These are phyloP conservation scores for Sporothrix luriei DNA, from an alignment of 2,329 filamentous ascomycete species.

Conservation along the genomic window DNA sequence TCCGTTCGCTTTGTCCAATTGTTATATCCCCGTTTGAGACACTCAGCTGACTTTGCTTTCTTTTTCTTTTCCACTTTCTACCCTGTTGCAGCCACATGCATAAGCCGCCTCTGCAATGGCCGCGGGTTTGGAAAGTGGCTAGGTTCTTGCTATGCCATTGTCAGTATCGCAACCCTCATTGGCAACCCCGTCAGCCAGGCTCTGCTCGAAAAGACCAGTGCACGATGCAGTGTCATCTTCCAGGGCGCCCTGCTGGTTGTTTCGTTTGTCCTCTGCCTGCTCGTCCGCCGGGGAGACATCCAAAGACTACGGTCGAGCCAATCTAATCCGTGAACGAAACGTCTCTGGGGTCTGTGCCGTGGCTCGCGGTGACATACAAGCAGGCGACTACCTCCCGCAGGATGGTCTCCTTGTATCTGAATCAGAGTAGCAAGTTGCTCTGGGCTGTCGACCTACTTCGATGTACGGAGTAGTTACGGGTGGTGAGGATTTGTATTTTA, in stretches of 20 bases:
- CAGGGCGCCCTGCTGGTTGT: constrained; percentile 38
- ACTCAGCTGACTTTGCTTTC: background rate
- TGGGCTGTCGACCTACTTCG: too few relatives aligned
- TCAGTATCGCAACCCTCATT: constrained; percentile 39
- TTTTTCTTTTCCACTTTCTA: background rate
- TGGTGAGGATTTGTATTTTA: too few relatives aligned
- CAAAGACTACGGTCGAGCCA: background rate
- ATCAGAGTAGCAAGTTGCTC: too few relatives aligned
- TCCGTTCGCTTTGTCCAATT: background rate
- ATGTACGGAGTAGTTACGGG: too few relatives aligned
- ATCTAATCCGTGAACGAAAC: background rate
- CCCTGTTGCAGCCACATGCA: constrained; percentile 37
- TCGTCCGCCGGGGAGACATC: constrained; percentile 31
- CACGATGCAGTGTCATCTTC: constrained; percentile 37
- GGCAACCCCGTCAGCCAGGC: constrained; percentile 37
- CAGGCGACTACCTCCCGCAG: too few relatives aligned
- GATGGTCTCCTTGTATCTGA: too few relatives aligned
- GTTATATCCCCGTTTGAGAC: background rate
- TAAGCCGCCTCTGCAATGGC: constrained; percentile 38
- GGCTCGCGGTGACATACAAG: too few relatives aligned
- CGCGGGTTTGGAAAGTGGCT: constrained; percentile 40
- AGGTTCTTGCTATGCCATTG: constrained; percentile 40
- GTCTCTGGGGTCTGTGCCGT: too few relatives aligned
- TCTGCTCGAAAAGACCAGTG: constrained; percentile 35
- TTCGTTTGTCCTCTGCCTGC: constrained; percentile 36